A percentile compares a stretch with the other conserved stretches of the same genome.
Evolutionary conservation across 176 grass and related monocot species (phyloP).

Genomic region (Aegilops sharonensis): DNA sequence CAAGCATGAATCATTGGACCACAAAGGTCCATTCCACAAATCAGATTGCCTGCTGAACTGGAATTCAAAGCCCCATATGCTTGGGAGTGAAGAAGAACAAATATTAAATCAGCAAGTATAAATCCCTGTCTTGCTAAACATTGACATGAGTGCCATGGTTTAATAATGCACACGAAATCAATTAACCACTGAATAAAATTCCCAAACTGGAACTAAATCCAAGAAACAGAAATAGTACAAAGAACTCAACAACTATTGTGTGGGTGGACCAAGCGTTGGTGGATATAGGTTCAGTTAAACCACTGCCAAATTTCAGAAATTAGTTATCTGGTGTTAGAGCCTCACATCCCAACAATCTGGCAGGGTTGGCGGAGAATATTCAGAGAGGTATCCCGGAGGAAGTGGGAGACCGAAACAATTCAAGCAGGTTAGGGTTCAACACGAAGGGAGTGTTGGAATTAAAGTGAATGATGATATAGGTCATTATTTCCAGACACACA

Average conservation of each 20-base stretch:
- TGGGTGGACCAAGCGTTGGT: neutral
- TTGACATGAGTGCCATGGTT: neutral
- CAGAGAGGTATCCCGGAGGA: neutral
- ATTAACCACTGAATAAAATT: neutral
- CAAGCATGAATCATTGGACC: neutral
- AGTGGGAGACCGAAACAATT: no score
- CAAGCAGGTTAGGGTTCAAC: neutral
- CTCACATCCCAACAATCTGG: neutral
- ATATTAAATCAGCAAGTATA: neutral
- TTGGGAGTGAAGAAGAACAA: neutral
- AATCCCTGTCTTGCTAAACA: neutral
- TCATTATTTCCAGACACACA: no score
- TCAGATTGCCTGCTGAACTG: neutral
- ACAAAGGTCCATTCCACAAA: neutral
- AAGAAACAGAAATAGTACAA: neutral
- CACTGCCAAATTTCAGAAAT: neutral
- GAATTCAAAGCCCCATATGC: neutral
- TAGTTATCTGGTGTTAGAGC: neutral
- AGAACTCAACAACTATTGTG: neutral
- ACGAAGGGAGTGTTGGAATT: neutral
- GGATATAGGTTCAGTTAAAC: neutral
- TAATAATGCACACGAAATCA: neutral
- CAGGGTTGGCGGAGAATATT: neutral
- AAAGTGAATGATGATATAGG: no score
- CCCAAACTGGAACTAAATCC: neutral